Evolutionary conservation across 2,329 filamentous ascomycete genomes (phyloP).

Genomic region (Parasarocladium wereldwijsianum): DNA sequence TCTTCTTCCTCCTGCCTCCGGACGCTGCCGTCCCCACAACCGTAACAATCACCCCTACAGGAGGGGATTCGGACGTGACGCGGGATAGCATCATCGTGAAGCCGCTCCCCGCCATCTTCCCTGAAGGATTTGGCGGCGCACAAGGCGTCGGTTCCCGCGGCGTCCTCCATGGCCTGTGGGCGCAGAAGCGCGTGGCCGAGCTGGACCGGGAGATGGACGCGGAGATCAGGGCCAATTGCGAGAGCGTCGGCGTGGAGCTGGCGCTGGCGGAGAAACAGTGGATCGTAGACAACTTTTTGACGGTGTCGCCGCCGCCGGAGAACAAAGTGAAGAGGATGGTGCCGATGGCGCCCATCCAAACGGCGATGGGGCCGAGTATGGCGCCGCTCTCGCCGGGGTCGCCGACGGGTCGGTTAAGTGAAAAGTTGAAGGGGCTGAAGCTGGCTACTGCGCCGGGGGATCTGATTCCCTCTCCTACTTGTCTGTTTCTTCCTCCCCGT

Average conservation of each 20-base stretch:
- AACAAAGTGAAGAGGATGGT: constrained; percentile 37
- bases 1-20: constrained; percentile 72
- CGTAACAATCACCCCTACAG: constrained; percentile 45
- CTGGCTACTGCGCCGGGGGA: constrained; percentile 59
- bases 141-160: constrained; percentile 57
- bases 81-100: constrained; percentile 44
- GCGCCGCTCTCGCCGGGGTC: constrained; percentile 45
- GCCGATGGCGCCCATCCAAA: constrained; percentile 10
- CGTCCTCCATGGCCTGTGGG: constrained; percentile 82
- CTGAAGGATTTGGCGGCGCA: constrained; percentile 50
- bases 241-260: constrained; percentile 76
- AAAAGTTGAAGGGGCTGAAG: constrained; percentile 68
- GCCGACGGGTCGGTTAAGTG: constrained; percentile 54
- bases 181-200: constrained; percentile 62
- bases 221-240: constrained; percentile 59
- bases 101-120: constrained; percentile 76
- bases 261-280: constrained; percentile 69
- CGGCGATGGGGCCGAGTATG: neutral
- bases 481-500: constrained; percentile 2
- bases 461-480: constrained; percentile 31
- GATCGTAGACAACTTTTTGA: constrained; percentile 63
- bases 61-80: constrained; percentile 7
- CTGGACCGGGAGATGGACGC: constrained; percentile 62
- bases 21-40: constrained; percentile 56
- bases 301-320: constrained; percentile 33